A percentile compares a stretch with the other conserved stretches of the same genome.
phyloP scores from a whole-genome alignment of 2,329 filamentous ascomycete species.

The Lachnellula subtilissima region DNA sequence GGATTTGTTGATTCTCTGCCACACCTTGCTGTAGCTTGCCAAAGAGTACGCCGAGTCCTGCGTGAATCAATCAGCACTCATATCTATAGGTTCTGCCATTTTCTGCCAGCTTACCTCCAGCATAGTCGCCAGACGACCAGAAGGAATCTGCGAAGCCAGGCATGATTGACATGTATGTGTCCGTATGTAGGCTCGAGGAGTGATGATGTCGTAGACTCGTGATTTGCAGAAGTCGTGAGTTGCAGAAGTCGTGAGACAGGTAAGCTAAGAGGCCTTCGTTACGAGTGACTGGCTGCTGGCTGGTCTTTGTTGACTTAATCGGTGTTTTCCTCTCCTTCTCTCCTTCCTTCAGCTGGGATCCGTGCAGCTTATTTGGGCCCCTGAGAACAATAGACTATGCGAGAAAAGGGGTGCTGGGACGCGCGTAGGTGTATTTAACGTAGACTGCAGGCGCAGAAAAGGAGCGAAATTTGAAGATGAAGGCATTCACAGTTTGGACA shows the following conservation, averaged over 20 bases:
- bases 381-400: neutral
- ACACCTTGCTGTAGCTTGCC: slow-evolving; percentile 95
- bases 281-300: neutral
- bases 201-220: neutral
- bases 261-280: neutral
- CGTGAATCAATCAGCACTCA: slow-evolving; percentile 9
- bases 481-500: slow-evolving; percentile 12
- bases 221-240: neutral
- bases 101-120: slow-evolving; percentile 62
- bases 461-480: slow-evolving; percentile 10
- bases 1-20: slow-evolving; percentile 88
- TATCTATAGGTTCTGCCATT: neutral
- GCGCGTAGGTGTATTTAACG: neutral
- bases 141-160: slow-evolving; percentile 92
- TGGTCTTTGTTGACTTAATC: neutral
- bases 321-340: neutral
- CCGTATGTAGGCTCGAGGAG: slow-evolving; percentile 5
- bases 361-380: neutral
- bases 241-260: neutral
- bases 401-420: too few species aligned
- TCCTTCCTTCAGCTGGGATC: neutral
- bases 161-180: slow-evolving; percentile 49
- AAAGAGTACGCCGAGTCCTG: slow-evolving; percentile 86
- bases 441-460: slow-evolving; percentile 1
- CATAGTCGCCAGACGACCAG: slow-evolving; percentile 90